Conservation (phyloP, 2,329 filamentous ascomycete species). For the Diaporthe sp. region DNA sequence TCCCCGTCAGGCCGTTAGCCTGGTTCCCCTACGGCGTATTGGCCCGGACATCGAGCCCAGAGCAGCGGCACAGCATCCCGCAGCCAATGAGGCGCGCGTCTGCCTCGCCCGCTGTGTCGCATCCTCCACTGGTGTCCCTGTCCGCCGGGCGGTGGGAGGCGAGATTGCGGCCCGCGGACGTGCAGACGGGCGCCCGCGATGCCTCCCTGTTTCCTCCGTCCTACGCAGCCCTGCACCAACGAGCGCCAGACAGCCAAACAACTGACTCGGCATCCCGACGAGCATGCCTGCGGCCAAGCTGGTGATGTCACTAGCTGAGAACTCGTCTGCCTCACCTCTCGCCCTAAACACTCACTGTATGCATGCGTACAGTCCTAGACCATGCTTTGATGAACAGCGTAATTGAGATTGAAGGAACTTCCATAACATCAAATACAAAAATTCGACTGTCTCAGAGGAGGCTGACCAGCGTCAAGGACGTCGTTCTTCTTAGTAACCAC, state of each 20-base stretch:
- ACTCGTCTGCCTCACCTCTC: background rate
- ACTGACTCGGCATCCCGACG: constrained; percentile 10
- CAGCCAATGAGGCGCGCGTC: constrained; percentile 5
- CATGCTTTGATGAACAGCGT: background rate
- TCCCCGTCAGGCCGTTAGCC: background rate
- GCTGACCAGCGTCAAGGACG: background rate
- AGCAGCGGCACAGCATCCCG: constrained; percentile 3
- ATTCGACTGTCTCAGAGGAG: background rate
- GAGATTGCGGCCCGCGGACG: constrained; percentile 25
- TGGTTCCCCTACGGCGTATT: background rate
- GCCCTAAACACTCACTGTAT: too few relatives aligned
- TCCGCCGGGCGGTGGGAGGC: constrained; percentile 11
- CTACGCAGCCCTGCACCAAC: background rate
- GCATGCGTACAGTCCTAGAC: background rate
- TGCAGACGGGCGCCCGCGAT: constrained; percentile 20
- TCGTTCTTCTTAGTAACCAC: background rate
- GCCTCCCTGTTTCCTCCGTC: constrained; percentile 5
- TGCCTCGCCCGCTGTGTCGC: background rate
- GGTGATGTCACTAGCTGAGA: constrained; percentile 18
- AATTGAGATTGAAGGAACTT: background rate
- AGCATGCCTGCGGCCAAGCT: constrained; percentile 6
- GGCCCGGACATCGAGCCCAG: constrained; percentile 3
- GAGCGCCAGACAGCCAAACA: background rate
- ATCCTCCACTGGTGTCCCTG: background rate
- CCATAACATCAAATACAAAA: background rate